Conservation (phyloP, 1,284 basidiomycete genomes). For the Agroathelia rolfsii region DNA sequence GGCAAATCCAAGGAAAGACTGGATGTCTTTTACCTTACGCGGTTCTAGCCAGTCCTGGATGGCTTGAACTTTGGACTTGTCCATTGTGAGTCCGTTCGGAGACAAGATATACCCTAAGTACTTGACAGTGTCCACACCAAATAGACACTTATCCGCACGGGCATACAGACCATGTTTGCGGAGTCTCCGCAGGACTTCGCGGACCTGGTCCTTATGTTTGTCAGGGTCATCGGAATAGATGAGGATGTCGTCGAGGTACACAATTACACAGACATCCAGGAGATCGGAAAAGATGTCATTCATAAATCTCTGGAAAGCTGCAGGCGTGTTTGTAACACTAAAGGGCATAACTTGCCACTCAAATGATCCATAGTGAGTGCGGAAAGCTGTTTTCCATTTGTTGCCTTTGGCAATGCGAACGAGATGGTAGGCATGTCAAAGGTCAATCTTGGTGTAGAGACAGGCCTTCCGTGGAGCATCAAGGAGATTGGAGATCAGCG, state of each 20-base stretch:
- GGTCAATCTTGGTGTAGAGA: slow-evolving; percentile 13
- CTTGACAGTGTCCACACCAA: slow-evolving; percentile 21
- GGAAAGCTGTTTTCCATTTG: slow-evolving; percentile 23
- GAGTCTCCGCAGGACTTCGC: slow-evolving; percentile 22
- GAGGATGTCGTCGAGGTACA: slow-evolving; percentile 13
- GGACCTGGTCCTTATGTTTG: slow-evolving; percentile 12
- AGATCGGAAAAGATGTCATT: slow-evolving; percentile 12
- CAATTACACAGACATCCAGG: slow-evolving; percentile 12
- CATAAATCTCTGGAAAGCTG: slow-evolving; percentile 16
- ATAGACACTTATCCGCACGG: slow-evolving; percentile 29
- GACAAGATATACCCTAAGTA: slow-evolving; percentile 30
- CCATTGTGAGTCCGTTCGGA: slow-evolving; percentile 18
- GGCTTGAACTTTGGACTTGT: slow-evolving; percentile 19
- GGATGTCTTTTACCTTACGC: slow-evolving; percentile 16
- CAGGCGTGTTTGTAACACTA: slow-evolving; percentile 20
- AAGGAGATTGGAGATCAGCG: slow-evolving; percentile 20
- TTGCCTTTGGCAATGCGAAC: slow-evolving; percentile 8
- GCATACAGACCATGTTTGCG: slow-evolving; percentile 17
- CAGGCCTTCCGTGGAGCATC: slow-evolving; percentile 10
- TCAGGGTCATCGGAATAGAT: slow-evolving; percentile 13
- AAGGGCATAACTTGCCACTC: slow-evolving; percentile 30
- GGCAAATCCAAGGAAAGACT: slow-evolving; percentile 25
- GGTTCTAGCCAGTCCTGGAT: slow-evolving; percentile 23
- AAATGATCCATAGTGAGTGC: slow-evolving; percentile 18
- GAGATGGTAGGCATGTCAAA: slow-evolving; percentile 17